A percentile compares a stretch with the other conserved stretches of the same genome.
Evolutionary conservation across 495 filamentous ascomycete species (phyloP).

Genomic region (Tuber calosporum): DNA sequence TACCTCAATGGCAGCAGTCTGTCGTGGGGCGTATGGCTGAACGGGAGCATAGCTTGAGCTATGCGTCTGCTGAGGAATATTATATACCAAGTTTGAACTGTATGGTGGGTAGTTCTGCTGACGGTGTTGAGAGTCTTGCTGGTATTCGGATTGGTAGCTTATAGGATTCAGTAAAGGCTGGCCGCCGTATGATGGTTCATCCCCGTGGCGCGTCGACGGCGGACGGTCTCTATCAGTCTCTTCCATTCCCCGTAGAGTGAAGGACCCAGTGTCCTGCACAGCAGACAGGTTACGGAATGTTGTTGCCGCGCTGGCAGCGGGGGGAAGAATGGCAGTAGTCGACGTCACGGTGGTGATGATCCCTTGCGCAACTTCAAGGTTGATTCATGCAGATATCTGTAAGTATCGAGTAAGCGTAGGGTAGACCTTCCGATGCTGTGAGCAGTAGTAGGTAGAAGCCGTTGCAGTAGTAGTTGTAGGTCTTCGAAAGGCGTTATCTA

Average conservation of each 20-base stretch:
- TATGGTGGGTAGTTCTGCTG: constrained; percentile 51
- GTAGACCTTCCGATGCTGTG: constrained; percentile 13
- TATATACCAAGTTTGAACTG: constrained; percentile 68
- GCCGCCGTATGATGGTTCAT: constrained; percentile 35
- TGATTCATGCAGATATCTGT: constrained; percentile 40
- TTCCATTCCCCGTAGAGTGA: constrained; percentile 41
- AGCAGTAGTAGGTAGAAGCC: constrained; percentile 7
- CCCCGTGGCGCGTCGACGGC: constrained; percentile 40
- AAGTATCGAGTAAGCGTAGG: constrained; percentile 20
- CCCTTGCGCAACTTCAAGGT: constrained; percentile 21
- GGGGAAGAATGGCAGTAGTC: constrained; percentile 32
- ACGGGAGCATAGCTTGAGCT: constrained; percentile 67
- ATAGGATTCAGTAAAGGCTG: constrained; percentile 44
- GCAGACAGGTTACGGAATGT: constrained; percentile 33
- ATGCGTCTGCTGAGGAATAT: constrained; percentile 62
- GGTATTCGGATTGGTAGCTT: constrained; percentile 46
- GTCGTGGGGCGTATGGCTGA: constrained; percentile 71
- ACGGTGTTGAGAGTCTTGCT: constrained; percentile 43
- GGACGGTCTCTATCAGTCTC: constrained; percentile 41
- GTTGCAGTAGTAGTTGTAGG: constrained; percentile 4
- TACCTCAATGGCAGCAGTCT: constrained; percentile 72
- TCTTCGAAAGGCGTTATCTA: constrained; percentile 17
- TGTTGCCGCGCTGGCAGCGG: constrained; percentile 39
- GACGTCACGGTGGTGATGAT: constrained; percentile 41
- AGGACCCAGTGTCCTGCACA: constrained; percentile 36